Conservation (phyloP, 2,329 filamentous ascomycete genomes). For the Trichoderma simmonsii region DNA sequence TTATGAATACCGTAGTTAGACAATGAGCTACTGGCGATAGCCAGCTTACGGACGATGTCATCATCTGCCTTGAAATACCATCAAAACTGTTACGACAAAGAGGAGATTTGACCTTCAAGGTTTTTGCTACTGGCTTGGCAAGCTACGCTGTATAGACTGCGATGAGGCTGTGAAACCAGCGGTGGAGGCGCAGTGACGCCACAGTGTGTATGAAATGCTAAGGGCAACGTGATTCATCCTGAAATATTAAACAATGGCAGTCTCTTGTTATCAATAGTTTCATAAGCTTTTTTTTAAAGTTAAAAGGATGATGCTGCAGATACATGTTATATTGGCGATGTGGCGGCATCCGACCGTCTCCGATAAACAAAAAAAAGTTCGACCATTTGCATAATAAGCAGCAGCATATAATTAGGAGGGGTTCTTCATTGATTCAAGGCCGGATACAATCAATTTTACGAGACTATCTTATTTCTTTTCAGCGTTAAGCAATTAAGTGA, state of each 20-base stretch:
- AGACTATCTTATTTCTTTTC: background rate
- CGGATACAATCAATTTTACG: no score
- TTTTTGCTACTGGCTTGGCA: constrained; percentile 8
- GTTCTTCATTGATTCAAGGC: no score
- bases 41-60: background rate
- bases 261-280: background rate
- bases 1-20: background rate
- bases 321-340: background rate
- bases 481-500: no score
- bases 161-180: background rate
- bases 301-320: background rate
- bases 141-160: background rate
- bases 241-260: background rate
- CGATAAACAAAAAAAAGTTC: background rate
- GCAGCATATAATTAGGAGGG: background rate
- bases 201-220: background rate
- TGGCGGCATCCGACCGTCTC: background rate
- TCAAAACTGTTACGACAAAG: background rate
- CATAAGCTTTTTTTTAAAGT: background rate
- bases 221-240: background rate
- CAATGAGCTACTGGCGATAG: background rate
- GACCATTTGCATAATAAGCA: background rate
- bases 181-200: constrained; percentile 2
- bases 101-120: background rate
- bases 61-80: background rate